A percentile compares a stretch with the other conserved stretches of the same genome.
Conservation (phyloP, 768 basidiomycete genomes). For the Tephrocybe sp. region DNA sequence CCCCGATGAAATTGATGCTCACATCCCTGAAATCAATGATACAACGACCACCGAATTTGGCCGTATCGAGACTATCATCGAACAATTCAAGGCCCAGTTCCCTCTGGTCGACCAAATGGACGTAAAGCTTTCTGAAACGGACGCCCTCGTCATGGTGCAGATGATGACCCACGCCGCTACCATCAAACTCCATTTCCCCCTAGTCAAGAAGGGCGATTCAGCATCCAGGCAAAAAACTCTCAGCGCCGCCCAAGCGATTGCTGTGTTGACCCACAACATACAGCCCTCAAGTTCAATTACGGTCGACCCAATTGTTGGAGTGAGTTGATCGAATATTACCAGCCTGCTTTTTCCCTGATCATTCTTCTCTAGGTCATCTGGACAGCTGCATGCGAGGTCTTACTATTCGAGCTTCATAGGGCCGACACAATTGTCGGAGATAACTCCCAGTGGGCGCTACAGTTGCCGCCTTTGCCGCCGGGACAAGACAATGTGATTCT, state of each 20-base stretch:
- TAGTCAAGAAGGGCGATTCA: conserved; percentile 10
- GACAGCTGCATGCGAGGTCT: conserved; percentile 18
- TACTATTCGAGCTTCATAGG: conserved; percentile 13
- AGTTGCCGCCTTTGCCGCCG: no score
- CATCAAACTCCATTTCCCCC: conserved; percentile 23
- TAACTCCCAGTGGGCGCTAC: conserved; percentile 11
- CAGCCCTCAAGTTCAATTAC: conserved; percentile 10
- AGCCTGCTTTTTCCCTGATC: background rate
- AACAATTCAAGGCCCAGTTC: conserved; percentile 23
- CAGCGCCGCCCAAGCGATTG: conserved; percentile 14
- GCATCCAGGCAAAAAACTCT: conserved; percentile 17
- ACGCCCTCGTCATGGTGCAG: conserved; percentile 28
- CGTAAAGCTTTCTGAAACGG: conserved; percentile 13
- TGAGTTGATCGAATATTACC: conserved; percentile 1
- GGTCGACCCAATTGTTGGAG: conserved; percentile 17
- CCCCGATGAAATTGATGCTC: conserved; percentile 6
- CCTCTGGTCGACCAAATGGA: conserved; percentile 18
- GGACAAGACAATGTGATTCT: no score
- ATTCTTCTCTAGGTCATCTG: conserved; percentile 15
- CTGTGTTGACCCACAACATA: conserved; percentile 15
- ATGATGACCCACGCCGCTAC: conserved; percentile 32
- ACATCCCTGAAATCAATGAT: background rate
- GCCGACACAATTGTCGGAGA: conserved; percentile 8
- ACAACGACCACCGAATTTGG: conserved; percentile 5
- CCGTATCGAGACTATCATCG: conserved; percentile 16